phyloP scores from a whole-genome alignment of 2,329 filamentous ascomycete genomes.

The Pezicula radicicola region DNA sequence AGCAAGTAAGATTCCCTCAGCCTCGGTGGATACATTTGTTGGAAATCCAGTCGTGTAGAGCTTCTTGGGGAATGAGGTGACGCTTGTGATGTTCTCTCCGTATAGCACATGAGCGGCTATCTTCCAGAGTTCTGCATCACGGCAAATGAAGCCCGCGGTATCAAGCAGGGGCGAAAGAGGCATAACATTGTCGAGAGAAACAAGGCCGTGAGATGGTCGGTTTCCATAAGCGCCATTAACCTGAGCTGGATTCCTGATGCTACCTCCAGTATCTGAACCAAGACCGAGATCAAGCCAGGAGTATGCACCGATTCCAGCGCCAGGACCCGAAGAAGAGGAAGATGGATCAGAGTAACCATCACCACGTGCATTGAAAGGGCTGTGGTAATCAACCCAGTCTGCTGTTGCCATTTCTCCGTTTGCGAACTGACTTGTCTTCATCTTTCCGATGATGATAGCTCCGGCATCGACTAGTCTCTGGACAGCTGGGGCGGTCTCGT shows the following conservation, averaged over 20 bases:
- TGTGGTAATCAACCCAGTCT: constrained; percentile 39
- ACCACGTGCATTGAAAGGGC: constrained; percentile 35
- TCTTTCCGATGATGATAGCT: constrained; percentile 50
- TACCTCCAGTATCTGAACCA: constrained; percentile 44
- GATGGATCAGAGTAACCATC: constrained; percentile 42
- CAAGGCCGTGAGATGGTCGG: constrained; percentile 40
- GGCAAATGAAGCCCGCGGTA: constrained; percentile 39
- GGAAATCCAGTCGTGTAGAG: constrained; percentile 39
- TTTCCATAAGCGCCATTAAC: constrained; percentile 46
- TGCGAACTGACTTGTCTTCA: constrained; percentile 43
- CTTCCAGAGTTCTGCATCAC: constrained; percentile 37
- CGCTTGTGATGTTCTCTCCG: constrained; percentile 39
- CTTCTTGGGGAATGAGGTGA: constrained; percentile 31
- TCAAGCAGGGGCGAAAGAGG: constrained; percentile 41
- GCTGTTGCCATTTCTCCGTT: constrained; percentile 35
- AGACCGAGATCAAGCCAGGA: constrained; percentile 44
- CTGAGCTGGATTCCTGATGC: constrained; percentile 41
- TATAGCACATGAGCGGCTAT: constrained; percentile 39
- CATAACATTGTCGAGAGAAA: constrained; percentile 43
- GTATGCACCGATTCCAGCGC: constrained; percentile 44
- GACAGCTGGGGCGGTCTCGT: constrained; percentile 43
- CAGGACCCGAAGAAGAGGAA: constrained; percentile 41
- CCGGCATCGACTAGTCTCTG: constrained; percentile 55
- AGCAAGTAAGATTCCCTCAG: constrained; percentile 32
- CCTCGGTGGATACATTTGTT: constrained; percentile 26